Evolutionary conservation across 2,329 filamentous ascomycete species (phyloP).

Genomic region (Ophiocordyceps camponoti-floridani): DNA sequence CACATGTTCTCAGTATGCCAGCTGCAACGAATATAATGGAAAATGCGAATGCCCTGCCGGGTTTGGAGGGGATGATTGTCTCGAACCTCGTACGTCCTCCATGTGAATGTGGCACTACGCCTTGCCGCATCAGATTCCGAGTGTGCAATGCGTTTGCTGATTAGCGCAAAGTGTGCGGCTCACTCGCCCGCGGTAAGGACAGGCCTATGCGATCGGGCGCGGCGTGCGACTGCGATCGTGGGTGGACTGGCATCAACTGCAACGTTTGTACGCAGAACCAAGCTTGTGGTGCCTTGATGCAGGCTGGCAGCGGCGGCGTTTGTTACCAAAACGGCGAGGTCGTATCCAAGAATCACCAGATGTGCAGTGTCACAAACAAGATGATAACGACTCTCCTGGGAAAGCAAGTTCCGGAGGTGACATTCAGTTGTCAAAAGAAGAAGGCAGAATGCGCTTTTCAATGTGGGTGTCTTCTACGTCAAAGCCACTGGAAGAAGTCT

Average conservation of each 20-base stretch:
- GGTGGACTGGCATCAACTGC: slow-evolving; percentile 95
- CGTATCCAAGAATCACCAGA: slow-evolving; percentile 89
- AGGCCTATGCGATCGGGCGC: slow-evolving; percentile 55
- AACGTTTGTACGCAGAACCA: slow-evolving; percentile 77
- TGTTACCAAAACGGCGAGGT: slow-evolving; percentile 86
- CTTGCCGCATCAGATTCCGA: background rate
- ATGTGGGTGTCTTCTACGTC: slow-evolving; percentile 35
- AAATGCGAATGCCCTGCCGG: slow-evolving; percentile 86
- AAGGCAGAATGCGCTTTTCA: slow-evolving; percentile 79
- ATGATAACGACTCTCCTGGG: slow-evolving; percentile 82
- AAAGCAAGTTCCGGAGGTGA: slow-evolving; percentile 76
- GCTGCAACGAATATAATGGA: slow-evolving; percentile 77
- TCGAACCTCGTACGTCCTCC: slow-evolving; percentile 46
- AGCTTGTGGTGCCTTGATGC: slow-evolving; percentile 79
- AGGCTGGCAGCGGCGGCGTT: slow-evolving; percentile 60
- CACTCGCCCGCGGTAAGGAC: slow-evolving; percentile 63
- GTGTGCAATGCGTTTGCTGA: background rate
- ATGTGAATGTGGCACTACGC: background rate
- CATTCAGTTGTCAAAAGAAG: slow-evolving; percentile 73
- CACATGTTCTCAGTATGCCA: slow-evolving; percentile 75
- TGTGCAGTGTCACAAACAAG: slow-evolving; percentile 91
- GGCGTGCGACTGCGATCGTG: slow-evolving; percentile 72
- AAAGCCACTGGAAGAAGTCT: slow-evolving; percentile 2
- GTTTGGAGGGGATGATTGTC: slow-evolving; percentile 87
- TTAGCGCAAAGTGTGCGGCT: slow-evolving; percentile 54